Base-by-base conservation (phyloP, 2,329 filamentous ascomycete genomes). In the Colletotrichum melonis region DNA sequence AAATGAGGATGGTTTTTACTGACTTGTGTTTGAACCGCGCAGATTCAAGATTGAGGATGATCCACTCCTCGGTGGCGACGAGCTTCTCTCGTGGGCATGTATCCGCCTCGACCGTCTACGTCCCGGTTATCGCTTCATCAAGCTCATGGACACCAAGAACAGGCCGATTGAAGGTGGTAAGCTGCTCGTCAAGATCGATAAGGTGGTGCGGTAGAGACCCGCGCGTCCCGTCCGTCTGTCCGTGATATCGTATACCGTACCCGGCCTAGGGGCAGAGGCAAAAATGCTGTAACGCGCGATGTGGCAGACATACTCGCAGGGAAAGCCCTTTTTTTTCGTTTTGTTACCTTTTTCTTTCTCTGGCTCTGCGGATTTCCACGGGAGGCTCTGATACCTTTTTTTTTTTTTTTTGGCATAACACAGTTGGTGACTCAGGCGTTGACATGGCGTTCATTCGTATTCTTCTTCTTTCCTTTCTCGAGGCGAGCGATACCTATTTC, bases 71-170 rank as follows among this genome's bases (percentile, higher is more conserved):
- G 80, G 83, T 26, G 81, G 83, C 58, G 82, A 84, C 62, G 76
- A 80, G 16, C 80, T 86, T 46, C 82, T 88, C 30, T 87, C 86
- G 11, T 91, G 89, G 89, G 87, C 89, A 30, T 91, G 89, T 77
- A 87, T 91, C 77, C 88, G 89, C 4, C 86, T 91, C 14, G 89
- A 91, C 80, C 87, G 89, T 52, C 84, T 91, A 2, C 86, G 84
- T 59, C 81, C 81, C 59, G 89, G 89, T 22, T 90, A 89, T 79
- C 86, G 89, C 57, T 88, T 90, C 74, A 80, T 91, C 64, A 80
- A 83, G 52, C 83, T 91, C 57, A 79, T 86, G 75, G 85, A 90
- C 70, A 80, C 81, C 26, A 81, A 83, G 30, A 86, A 88, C 22
- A 80, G 83, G 58, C 80, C 82, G 14, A 84, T 87, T 28, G 78